Evolutionary conservation across 805 yeast genomes (phyloP).

Genomic region (Candida anglica): DNA sequence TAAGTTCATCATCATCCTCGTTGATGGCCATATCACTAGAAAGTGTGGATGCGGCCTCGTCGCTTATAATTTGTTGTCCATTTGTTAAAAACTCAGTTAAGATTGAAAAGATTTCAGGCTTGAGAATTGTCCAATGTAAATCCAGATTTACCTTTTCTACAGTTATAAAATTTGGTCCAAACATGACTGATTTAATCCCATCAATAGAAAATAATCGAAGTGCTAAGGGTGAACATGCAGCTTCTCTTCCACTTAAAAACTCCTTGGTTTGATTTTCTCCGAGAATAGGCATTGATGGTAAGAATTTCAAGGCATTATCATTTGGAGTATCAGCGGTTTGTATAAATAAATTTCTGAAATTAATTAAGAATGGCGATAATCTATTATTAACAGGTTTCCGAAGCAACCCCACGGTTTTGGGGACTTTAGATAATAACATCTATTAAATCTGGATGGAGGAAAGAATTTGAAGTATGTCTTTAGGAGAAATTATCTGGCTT

Average conservation of each 20-base stretch:
- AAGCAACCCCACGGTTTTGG: background rate
- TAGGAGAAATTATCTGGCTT: too few relatives aligned
- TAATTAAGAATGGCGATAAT: background rate
- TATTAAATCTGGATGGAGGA: background rate
- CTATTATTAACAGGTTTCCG: background rate
- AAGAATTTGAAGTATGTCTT: too few relatives aligned
- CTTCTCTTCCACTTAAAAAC: constrained; percentile 71
- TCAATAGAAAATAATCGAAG: constrained; percentile 69
- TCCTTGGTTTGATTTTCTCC: constrained; percentile 67
- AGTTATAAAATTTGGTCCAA: constrained; percentile 82
- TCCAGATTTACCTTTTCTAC: constrained; percentile 57
- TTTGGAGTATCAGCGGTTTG: constrained; percentile 87
- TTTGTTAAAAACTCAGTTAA: constrained; percentile 53
- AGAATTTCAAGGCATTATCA: constrained; percentile 78
- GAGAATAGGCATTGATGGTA: constrained; percentile 70
- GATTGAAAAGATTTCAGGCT: constrained; percentile 63
- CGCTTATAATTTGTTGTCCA: constrained; percentile 52
- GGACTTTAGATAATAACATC: too few relatives aligned
- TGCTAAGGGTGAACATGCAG: constrained; percentile 72
- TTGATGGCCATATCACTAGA: constrained; percentile 38
- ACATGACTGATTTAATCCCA: constrained; percentile 72
- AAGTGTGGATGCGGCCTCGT: constrained; percentile 14
- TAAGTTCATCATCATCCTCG: constrained; percentile 66
- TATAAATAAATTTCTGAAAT: constrained; percentile 45
- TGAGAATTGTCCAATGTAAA: constrained; percentile 55